Evolutionary conservation across 208 protist species (phyloP).

Genomic region (Leishmania guyanensis): DNA sequence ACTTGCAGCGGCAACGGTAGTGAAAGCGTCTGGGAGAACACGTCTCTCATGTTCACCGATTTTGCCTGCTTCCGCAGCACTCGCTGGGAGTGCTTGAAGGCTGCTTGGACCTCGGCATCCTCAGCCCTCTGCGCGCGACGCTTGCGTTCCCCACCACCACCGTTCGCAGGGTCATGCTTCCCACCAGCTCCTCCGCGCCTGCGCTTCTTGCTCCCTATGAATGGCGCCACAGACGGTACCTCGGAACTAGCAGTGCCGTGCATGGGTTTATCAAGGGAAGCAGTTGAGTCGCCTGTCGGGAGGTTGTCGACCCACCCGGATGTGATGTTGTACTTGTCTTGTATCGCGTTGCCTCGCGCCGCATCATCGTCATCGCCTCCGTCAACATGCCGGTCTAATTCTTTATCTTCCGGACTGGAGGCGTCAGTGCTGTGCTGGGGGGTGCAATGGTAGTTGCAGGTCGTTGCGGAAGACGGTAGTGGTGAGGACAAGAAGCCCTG

Average conservation of each 20-base stretch:
- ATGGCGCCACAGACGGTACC: neutral
- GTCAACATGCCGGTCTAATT: neutral
- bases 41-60: conserved; percentile 66
- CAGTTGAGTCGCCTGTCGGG: neutral
- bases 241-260: neutral
- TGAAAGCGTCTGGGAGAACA: conserved; percentile 35
- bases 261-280: neutral
- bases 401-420: neutral
- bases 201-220: neutral
- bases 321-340: conserved; percentile 28
- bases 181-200: neutral
- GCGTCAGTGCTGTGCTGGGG: neutral
- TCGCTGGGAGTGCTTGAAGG: conserved; percentile 71
- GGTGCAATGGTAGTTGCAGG: neutral
- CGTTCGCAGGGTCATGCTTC: neutral
- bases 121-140: conserved; percentile 23
- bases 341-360: conserved; percentile 8
- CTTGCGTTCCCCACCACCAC: conserved; percentile 4
- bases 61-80: conserved; percentile 67
- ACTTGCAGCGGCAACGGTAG: conserved; percentile 7
- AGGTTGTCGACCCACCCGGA: conserved; percentile 25
- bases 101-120: conserved; percentile 34
- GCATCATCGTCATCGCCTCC: conserved; percentile 3
- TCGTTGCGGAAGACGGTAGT: neutral
- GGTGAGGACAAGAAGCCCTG: conserved; percentile 2